Conservation (phyloP, 139 green algal genomes). For the Chlamydomonas incerta region DNA sequence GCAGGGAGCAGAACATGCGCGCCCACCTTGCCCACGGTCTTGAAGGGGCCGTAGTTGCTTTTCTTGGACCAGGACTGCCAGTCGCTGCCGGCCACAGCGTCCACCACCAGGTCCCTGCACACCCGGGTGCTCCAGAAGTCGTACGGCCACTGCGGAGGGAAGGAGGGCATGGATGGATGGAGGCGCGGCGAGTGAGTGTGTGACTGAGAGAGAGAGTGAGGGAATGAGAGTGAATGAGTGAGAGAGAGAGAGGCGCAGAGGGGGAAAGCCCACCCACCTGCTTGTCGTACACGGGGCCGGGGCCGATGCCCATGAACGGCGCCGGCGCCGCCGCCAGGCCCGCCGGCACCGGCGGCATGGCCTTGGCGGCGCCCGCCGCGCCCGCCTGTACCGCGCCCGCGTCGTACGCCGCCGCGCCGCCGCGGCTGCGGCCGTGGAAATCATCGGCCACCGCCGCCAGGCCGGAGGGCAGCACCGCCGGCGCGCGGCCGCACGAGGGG, state of each 20-base stretch:
- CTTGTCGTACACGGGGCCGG: slow-evolving; percentile 4
- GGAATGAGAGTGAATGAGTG: neutral
- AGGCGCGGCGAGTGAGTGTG: neutral
- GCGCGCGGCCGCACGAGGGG: neutral
- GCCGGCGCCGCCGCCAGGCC: neutral
- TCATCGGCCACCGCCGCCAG: slow-evolving; percentile 10
- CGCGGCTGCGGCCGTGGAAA: slow-evolving; percentile 6
- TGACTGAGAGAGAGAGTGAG: neutral
- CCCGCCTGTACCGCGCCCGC: slow-evolving; percentile 18
- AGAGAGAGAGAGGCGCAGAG: neutral
- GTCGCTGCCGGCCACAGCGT: slow-evolving; percentile 22
- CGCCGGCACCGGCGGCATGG: slow-evolving; percentile 6
- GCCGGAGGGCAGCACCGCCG: neutral
- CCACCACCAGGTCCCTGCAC: slow-evolving; percentile 38
- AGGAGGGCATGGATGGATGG: too few relatives aligned
- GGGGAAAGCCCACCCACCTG: too few relatives aligned
- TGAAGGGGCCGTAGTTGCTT: neutral
- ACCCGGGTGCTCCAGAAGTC: slow-evolving; percentile 5
- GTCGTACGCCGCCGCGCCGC: neutral
- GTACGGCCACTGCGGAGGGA: slow-evolving; percentile 22
- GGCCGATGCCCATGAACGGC: neutral
- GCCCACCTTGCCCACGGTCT: neutral
- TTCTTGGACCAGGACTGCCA: neutral
- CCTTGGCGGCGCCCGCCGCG: neutral
- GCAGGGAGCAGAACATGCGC: too few relatives aligned